These are phyloP conservation scores for Panicum miliaceum DNA, from an alignment of 176 grass and related monocot species.

Conservation along the genomic window DNA sequence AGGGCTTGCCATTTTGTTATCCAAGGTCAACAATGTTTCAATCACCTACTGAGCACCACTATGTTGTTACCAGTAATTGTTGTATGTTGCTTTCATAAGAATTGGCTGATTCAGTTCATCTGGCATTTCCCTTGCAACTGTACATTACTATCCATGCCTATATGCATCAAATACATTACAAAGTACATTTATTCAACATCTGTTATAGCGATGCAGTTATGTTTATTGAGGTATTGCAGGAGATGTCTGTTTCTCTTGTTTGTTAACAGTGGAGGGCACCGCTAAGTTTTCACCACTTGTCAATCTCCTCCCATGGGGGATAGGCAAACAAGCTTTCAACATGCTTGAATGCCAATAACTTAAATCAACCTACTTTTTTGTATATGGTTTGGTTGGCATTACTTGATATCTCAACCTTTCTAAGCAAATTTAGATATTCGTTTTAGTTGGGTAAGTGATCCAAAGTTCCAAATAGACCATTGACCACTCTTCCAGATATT, in stretches of 20 bases:
- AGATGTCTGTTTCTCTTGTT: not conserved
- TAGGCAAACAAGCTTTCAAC: not conserved
- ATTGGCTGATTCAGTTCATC: not conserved
- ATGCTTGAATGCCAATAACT: not conserved
- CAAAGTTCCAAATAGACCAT: slow-evolving; percentile 14
- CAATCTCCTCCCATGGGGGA: not conserved
- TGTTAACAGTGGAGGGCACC: not conserved
- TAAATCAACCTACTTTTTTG: not conserved
- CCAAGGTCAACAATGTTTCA: not conserved
- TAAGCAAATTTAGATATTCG: not conserved
- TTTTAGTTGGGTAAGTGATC: slow-evolving; percentile 21
- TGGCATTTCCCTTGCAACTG: not conserved
- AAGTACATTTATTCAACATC: not conserved
- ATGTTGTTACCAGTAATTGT: not conserved
- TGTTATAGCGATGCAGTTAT: not conserved
- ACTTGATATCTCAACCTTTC: not conserved
- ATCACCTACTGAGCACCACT: not conserved
- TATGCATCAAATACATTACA: not conserved
- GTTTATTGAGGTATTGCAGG: not conserved
- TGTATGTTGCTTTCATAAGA: not conserved
- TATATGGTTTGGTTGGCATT: not conserved
- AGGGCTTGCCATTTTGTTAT: not conserved
- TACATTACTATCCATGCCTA: not conserved
- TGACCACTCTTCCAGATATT: not conserved
- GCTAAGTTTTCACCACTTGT: not conserved